Base-by-base conservation (phyloP, 495 filamentous ascomycete species). In the Aspergillus ostianus region DNA sequence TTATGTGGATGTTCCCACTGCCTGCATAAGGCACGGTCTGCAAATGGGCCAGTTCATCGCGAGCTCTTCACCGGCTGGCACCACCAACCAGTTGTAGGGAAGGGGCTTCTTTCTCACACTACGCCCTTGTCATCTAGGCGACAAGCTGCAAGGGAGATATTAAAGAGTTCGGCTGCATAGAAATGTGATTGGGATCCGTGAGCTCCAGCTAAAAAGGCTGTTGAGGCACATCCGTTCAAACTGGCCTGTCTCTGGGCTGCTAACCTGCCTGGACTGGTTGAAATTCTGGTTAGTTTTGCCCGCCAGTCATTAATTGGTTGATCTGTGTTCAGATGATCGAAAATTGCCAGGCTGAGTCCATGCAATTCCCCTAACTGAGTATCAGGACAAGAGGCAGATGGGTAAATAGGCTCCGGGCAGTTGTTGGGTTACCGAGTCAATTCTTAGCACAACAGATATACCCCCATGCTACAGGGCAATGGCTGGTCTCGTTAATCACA, bases 191-290 rank as follows among this genome's bases (percentile, higher is more conserved):
- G 29, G 29, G 29, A 30, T 30, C 29, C 29, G 29, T 30, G 29
- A 30, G 29, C 29, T 30, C 8, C 29, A 4, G 29, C 29, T 30
- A 30, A 30, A 30, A 30, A 30, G 29, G 29, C 29, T 30, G 29
- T 30, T 30, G 29, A 30, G 29, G n/a, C n/a, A 21, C 9, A 57
- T 57, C 20, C 15, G 47, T 48, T 19, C 15, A 48, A 48, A 48
- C 47, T 19, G 47, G 47, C 47, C 47, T 13, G 15, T 6, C 47
- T 7, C 47, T 48, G 4, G 47, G 15, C 9, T 48, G 47, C 21
- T 48, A 18, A 48, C 47, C 47, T 19, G 47, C 47, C 47, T 48
- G 47, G 47, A 48, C 47, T 48, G 47, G 47, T 48, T 48, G 47
- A 18, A 4, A 6, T 48, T 48, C 47, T 19, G 21, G 47, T 48